Conservation (phyloP, 768 basidiomycete genomes). For the Naganishia randhawae region DNA sequence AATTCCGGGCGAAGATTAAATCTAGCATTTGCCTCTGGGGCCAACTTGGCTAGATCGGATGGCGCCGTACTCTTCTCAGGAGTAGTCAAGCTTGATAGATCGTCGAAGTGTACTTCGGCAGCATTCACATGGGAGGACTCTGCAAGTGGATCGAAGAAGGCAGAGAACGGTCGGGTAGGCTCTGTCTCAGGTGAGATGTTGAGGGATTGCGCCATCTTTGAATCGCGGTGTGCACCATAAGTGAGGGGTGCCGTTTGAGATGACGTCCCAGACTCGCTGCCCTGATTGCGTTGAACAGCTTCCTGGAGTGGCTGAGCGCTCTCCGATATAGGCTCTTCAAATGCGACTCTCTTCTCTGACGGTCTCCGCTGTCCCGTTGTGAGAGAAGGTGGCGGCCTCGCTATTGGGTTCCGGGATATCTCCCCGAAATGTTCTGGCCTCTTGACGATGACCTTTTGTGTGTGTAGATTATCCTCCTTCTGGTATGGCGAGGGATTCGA, state of each 20-base stretch:
- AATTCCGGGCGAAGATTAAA: conserved; percentile 19
- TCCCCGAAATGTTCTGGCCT: neutral
- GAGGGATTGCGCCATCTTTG: neutral
- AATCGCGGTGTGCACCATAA: neutral
- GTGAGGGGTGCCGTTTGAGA: neutral
- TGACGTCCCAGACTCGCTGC: neutral
- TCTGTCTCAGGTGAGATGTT: neutral
- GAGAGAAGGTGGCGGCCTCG: neutral
- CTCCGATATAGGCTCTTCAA: conserved; percentile 3
- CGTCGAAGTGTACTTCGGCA: conserved; percentile 4
- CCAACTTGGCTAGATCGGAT: neutral
- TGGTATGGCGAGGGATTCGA: neutral
- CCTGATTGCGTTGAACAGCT: neutral
- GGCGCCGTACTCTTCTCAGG: neutral
- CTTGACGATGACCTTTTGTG: neutral
- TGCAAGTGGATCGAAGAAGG: conserved; percentile 12
- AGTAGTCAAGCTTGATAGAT: conserved; percentile 1
- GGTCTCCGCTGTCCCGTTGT: neutral
- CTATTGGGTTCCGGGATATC: neutral
- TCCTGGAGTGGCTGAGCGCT: too few relatives aligned
- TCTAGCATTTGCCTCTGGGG: neutral
- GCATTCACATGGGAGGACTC: neutral
- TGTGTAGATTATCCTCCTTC: neutral
- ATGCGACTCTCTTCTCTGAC: conserved; percentile 16
- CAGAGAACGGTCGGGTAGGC: neutral